These are phyloP conservation scores for Raphanus raphanistrum DNA, from an alignment of 345 rosid genomes.

Conservation along the genomic window DNA sequence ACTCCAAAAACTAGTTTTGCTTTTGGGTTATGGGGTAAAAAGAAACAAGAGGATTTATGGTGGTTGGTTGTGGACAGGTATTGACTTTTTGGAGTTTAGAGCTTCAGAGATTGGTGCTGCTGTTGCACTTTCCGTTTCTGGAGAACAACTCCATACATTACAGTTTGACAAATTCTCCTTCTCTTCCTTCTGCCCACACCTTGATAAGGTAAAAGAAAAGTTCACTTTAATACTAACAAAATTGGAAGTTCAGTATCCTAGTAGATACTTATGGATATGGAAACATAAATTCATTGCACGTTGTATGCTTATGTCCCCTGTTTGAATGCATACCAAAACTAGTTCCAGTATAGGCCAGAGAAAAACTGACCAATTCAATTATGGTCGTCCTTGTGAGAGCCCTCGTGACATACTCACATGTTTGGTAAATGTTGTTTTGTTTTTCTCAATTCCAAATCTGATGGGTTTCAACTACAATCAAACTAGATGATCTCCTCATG, in stretches of 20 bases:
- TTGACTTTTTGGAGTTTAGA: conserved; percentile 74
- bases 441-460: conserved; percentile 18
- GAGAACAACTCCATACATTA: conserved; percentile 11
- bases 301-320: not conserved
- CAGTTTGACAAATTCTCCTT: conserved; percentile 28
- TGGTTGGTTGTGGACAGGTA: conserved; percentile 46
- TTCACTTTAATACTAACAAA: not conserved
- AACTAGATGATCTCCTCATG: conserved; percentile 20
- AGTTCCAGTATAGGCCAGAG: conserved; percentile 2
- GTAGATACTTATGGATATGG: conserved; percentile 5
- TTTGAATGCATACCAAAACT: conserved; percentile 13
- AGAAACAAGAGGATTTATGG: conserved; percentile 13
- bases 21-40: not conserved
- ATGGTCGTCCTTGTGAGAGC: conserved; percentile 9
- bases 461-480: conserved; percentile 30
- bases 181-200: conserved; percentile 30
- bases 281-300: conserved; percentile 12
- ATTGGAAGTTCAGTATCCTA: not conserved
- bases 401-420: conserved; percentile 39
- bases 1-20: not conserved
- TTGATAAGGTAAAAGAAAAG: conserved; percentile 31
- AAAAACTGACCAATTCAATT: conserved; percentile 6
- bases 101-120: conserved; percentile 81
- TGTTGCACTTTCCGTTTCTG: conserved; percentile 62
- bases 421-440: conserved; percentile 10